Evolutionary conservation across 2,329 filamentous ascomycete species (phyloP), one percentile per base, ranked within the genome.

Genomic region (Neofusicoccum sp.): DNA sequence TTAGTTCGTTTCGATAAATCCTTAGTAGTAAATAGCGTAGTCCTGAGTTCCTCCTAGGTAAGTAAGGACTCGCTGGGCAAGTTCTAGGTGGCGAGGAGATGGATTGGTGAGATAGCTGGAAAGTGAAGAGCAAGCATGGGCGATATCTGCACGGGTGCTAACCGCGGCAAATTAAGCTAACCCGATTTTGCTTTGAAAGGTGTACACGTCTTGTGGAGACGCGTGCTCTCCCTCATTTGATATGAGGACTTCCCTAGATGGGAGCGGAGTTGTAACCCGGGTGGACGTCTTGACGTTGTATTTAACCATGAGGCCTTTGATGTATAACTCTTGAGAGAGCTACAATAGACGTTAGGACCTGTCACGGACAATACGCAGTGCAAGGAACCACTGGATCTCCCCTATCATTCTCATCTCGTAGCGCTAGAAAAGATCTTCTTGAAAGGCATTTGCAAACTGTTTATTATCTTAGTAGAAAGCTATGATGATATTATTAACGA

Each of bases 151-250:
- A 9, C 66, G 22, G 3, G 64, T 67, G 7, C 56, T 63, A 4
- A 50, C 45, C 29, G 63, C 56, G 3, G 64, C 56, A 48, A 65
- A 71, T 6, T 62, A 62, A 9, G 69, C 39, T 9, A 39, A 66
- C 16, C 67, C 66, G 41, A 71, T 59, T 16, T 64, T 49, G 56
- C 67, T 52, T 43, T 70, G 44, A 52, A 68, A 70, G 14, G 45
- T 28, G 44, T 65, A 49, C 14, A 64, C 66, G 12, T 65, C 48
- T 9, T 45, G 22, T 11, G 44, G 9, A 29, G 28, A 56, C 12
- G 56, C 22, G 41, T 67, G 11, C 48, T 62, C 44, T n/a, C 59
- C 66, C 33, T 11, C 39, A 37, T 39, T 43, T 45, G 48, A 39
- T n/a, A 65, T 56, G 48, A 48, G 8, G 6, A 22, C 7, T 28